phyloP scores from a whole-genome alignment of 2,329 filamentous ascomycete genomes.

The Calonectria multiphialidica region DNA sequence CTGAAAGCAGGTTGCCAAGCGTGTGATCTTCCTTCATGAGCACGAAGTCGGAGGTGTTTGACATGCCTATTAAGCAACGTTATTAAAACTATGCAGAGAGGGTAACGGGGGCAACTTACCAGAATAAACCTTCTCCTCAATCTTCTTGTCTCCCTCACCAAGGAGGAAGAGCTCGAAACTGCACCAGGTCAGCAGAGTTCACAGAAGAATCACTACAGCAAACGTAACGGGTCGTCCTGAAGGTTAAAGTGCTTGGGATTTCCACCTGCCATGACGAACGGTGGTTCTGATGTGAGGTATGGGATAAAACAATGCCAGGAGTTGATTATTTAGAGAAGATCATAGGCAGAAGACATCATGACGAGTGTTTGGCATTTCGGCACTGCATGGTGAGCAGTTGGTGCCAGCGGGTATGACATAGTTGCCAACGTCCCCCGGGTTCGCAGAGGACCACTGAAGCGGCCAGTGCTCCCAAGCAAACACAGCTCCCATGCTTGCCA shows the following conservation, averaged over 20 bases:
- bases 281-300: neutral
- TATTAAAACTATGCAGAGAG: neutral
- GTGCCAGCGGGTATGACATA: neutral
- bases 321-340: neutral
- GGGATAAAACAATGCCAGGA: no score
- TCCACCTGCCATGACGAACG: slow-evolving; percentile 48
- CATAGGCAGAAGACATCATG: neutral
- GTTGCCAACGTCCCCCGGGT: neutral
- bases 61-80: slow-evolving; percentile 70
- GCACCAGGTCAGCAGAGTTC: slow-evolving; percentile 35
- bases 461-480: neutral
- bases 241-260: slow-evolving; percentile 57
- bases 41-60: slow-evolving; percentile 94
- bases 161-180: slow-evolving; percentile 97
- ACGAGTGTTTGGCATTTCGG: neutral
- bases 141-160: slow-evolving; percentile 90
- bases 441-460: neutral
- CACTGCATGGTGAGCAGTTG: neutral
- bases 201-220: neutral
- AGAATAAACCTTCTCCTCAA: slow-evolving; percentile 88
- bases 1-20: slow-evolving; percentile 88
- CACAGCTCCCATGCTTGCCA: neutral
- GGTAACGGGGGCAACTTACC: slow-evolving; percentile 68
- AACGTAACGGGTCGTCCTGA: slow-evolving; percentile 51
- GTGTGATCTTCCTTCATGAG: slow-evolving; percentile 98